Percentiles rank a stretch among this genome's conserved stretches.
These are phyloP conservation scores for Cerrena zonata DNA, from an alignment of 1,284 basidiomycete genomes.

Conservation along the genomic window DNA sequence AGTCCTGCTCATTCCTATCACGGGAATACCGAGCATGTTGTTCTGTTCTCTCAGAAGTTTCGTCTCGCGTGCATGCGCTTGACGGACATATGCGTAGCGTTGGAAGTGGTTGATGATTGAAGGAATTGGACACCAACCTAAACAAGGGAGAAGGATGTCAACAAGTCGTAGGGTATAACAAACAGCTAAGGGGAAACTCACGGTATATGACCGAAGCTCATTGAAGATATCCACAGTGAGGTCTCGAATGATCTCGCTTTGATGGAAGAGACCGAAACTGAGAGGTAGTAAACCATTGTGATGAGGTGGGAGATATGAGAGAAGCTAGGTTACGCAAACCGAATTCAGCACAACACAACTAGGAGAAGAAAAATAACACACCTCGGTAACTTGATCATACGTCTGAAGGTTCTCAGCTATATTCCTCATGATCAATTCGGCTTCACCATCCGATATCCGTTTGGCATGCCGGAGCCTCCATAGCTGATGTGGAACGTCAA, in stretches of 20 bases:
- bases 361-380: conserved; percentile 36
- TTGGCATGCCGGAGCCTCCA: conserved; percentile 59
- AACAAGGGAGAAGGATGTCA: conserved; percentile 8
- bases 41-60: conserved; percentile 36
- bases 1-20: conserved; percentile 31
- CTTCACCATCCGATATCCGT: conserved; percentile 59
- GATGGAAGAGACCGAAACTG: conserved; percentile 87
- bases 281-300: conserved; percentile 80
- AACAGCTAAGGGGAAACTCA: too few relatives aligned
- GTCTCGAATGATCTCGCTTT: conserved; percentile 68
- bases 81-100: conserved; percentile 77
- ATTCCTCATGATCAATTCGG: conserved; percentile 69
- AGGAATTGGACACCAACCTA: conserved; percentile 84
- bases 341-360: too few relatives aligned
- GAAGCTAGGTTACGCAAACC: too few relatives aligned
- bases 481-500: conserved; percentile 73
- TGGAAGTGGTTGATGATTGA: conserved; percentile 86
- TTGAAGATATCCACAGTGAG: conserved; percentile 80
- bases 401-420: conserved; percentile 64
- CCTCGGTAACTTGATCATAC: conserved; percentile 88
- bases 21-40: conserved; percentile 32
- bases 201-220: conserved; percentile 69
- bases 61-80: conserved; percentile 57
- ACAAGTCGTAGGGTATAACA: conserved; percentile 5
- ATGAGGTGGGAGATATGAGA: conserved; percentile 74